A percentile compares a stretch with the other conserved stretches of the same genome.
Evolutionary conservation across 1,284 basidiomycete species (phyloP).

Genomic region (Ceratobasidium sp.): DNA sequence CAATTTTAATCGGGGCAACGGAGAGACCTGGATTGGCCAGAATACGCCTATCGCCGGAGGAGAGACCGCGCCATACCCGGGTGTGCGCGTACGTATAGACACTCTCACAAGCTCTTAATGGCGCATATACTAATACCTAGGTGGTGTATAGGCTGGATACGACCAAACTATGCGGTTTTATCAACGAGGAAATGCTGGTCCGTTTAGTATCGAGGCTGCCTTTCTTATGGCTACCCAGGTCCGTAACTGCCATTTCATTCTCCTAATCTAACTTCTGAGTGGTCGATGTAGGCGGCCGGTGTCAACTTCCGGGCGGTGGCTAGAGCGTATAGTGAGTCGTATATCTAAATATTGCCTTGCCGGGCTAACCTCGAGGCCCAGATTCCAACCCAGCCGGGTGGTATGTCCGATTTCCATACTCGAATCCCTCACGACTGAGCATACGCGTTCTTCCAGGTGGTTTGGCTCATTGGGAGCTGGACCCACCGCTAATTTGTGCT

Average conservation of each 20-base stretch:
- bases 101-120: too few relatives aligned
- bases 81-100: neutral
- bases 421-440: too few relatives aligned
- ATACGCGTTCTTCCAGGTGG: neutral
- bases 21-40: slow-evolving; percentile 1
- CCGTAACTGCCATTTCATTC: neutral
- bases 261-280: neutral
- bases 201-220: slow-evolving; percentile 16
- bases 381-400: neutral
- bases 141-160: neutral
- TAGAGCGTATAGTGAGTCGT: neutral
- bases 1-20: neutral
- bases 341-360: too few relatives aligned
- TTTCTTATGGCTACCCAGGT: slow-evolving; percentile 15
- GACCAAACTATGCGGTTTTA: neutral
- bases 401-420: neutral
- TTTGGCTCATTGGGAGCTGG: neutral
- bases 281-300: neutral
- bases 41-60: neutral
- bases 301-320: neutral
- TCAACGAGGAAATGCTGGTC: neutral
- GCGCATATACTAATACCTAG: too few relatives aligned
- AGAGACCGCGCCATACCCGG: neutral
- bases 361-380: neutral
- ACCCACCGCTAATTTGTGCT: too few relatives aligned